phyloP scores from a whole-genome alignment of 176 grass and related monocot species.

The Hsuehochloa calcarea region DNA sequence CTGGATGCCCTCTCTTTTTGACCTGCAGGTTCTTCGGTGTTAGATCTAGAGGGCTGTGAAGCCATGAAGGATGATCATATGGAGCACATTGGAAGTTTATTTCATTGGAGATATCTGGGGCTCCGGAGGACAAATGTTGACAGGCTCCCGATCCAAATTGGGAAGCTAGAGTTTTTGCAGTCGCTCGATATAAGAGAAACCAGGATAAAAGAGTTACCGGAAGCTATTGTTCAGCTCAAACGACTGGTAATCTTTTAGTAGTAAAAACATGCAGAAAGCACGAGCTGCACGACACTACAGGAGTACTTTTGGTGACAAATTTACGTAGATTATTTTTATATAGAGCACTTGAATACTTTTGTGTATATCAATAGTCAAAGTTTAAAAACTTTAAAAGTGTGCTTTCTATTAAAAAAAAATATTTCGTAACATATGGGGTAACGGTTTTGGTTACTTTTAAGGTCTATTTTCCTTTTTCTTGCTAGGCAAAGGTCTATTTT shows the following conservation, averaged over 20 bases:
- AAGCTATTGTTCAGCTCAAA: constrained; percentile 10
- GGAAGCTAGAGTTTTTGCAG: constrained; percentile 15
- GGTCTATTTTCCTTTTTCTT: no score
- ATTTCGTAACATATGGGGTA: no score
- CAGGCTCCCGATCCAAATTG: not conserved
- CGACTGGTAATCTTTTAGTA: not conserved
- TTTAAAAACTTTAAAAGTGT: no score
- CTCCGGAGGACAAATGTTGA: not conserved
- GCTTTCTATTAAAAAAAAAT: no score
- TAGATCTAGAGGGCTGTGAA: not conserved
- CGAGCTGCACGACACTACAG: no score
- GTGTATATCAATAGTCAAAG: no score
- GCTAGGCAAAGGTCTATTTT: no score
- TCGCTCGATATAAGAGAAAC: not conserved
- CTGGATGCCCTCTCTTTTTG: not conserved
- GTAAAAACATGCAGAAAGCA: no score
- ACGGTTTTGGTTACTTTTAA: no score
- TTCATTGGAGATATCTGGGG: constrained; percentile 15
- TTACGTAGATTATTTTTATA: no score
- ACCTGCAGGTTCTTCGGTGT: not conserved
- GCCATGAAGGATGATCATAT: not conserved
- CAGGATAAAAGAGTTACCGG: not conserved
- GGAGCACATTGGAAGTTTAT: not conserved
- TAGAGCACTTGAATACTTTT: no score
- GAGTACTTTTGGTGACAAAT: no score